These are phyloP conservation scores for Penicillium sp. DNA, from an alignment of 2,329 filamentous ascomycete species.

Conservation along the genomic window DNA sequence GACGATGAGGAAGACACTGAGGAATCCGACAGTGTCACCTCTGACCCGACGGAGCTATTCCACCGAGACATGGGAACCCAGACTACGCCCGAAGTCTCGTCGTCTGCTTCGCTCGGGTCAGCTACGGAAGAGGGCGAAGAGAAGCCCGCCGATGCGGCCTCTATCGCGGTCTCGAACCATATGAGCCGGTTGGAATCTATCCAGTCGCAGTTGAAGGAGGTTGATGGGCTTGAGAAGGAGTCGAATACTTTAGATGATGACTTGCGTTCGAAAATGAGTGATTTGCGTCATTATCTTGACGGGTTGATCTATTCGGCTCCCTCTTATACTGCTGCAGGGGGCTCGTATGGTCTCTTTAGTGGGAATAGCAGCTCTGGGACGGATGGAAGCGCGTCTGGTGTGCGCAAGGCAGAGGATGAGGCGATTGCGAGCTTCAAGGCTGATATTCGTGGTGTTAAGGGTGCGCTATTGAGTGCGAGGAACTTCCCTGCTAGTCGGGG, in stretches of 20 bases:
- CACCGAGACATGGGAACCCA: constrained; percentile 64
- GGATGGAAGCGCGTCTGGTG: constrained; percentile 19
- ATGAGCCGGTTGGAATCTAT: constrained; percentile 51
- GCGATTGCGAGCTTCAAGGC: constrained; percentile 58
- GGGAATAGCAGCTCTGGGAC: constrained; percentile 20
- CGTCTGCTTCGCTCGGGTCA: constrained; percentile 15
- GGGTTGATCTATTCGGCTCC: constrained; percentile 42
- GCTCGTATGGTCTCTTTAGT: constrained; percentile 37
- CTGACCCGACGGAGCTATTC: constrained; percentile 64
- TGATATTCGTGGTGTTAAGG: constrained; percentile 64
- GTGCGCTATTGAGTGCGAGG: constrained; percentile 61
- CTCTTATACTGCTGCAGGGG: constrained; percentile 26
- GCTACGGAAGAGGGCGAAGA: constrained; percentile 18
- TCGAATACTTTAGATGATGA: constrained; percentile 34
- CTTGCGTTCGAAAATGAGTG: constrained; percentile 36
- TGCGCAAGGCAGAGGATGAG: constrained; percentile 52
- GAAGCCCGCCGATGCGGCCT: constrained; percentile 18
- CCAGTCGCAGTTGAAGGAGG: constrained; percentile 51
- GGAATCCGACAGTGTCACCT: constrained; percentile 51
- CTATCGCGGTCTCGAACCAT: constrained; percentile 36
- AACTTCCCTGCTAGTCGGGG: constrained; percentile 54
- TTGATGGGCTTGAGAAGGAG: constrained; percentile 42
- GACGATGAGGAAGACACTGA: constrained; percentile 39
- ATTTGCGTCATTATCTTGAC: constrained; percentile 56
- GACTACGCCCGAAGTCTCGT: constrained; percentile 48